These are phyloP conservation scores for Exidia glandulosa DNA, from an alignment of 768 basidiomycete species.

Conservation along the genomic window DNA sequence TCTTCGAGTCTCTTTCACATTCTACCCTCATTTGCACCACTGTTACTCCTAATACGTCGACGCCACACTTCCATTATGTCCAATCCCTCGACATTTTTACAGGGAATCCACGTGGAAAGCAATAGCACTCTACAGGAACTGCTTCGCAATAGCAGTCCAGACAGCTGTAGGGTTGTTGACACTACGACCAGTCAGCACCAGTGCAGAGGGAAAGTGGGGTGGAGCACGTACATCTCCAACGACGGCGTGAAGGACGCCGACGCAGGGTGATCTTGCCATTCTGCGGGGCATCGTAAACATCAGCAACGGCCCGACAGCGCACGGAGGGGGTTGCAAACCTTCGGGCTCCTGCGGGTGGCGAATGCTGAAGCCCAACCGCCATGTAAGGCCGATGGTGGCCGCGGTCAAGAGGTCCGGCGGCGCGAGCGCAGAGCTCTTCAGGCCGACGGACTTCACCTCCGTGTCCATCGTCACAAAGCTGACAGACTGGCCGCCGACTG, in stretches of 20 bases:
- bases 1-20: no score
- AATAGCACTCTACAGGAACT: no score
- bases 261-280: constrained; percentile 8
- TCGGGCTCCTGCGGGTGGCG: constrained; percentile 41
- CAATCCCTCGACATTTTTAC: no score
- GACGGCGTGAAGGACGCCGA: constrained; percentile 3
- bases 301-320: no score
- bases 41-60: no score
- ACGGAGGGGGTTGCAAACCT: no score
- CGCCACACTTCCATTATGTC: no score
- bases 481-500: constrained; percentile 49
- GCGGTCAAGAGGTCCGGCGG: constrained; percentile 37
- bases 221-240: constrained; percentile 26
- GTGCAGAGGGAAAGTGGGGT: not conserved
- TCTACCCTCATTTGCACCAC: no score
- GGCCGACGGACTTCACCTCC: constrained; percentile 26
- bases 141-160: constrained; percentile 34
- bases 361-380: constrained; percentile 49
- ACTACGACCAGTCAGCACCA: constrained; percentile 16
- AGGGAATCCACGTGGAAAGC: no score
- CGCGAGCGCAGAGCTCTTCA: constrained; percentile 44
- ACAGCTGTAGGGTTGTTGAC: constrained; percentile 46
- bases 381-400: constrained; percentile 35
- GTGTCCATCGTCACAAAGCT: constrained; percentile 46
- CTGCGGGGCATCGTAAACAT: no score